phyloP scores from a whole-genome alignment of 441 rosid species.

The California macrophylla region DNA sequence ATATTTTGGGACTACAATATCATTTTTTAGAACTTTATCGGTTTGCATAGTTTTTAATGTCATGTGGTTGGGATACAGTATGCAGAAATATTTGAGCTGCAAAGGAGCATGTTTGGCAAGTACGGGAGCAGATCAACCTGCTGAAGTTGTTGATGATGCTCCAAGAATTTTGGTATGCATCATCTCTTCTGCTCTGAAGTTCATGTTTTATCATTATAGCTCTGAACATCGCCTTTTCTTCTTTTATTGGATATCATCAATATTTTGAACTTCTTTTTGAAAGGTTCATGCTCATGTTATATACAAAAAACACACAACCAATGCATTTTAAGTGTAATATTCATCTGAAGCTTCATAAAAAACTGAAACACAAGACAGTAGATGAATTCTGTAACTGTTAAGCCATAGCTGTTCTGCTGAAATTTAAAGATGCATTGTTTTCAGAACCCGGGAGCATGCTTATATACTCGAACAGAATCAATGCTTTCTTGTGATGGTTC shows the following conservation, averaged over 20 bases:
- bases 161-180: constrained; percentile 64
- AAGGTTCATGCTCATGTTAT: neutral
- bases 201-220: no score
- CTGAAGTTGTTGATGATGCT: constrained; percentile 82
- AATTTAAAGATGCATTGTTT: constrained; percentile 4
- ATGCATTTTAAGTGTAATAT: neutral
- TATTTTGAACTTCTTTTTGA: neutral
- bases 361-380: neutral
- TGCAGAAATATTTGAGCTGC: constrained; percentile 78
- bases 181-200: neutral
- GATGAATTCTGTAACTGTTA: neutral
- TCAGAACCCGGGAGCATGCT: constrained; percentile 87
- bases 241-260: neutral
- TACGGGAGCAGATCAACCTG: constrained; percentile 82
- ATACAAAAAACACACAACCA: neutral
- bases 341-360: neutral
- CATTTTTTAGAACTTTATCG: neutral
- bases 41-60: constrained; percentile 2
- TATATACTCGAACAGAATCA: constrained; percentile 63
- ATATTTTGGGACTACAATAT: constrained; percentile 1
- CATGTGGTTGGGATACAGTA: constrained; percentile 30
- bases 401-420: neutral
- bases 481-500: constrained; percentile 84
- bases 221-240: no score
- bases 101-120: constrained; percentile 76